Evolutionary conservation across 1,284 basidiomycete genomes (phyloP), one percentile per base, ranked within the genome.

Genomic region (Pyrrhoderma lamaoense): DNA sequence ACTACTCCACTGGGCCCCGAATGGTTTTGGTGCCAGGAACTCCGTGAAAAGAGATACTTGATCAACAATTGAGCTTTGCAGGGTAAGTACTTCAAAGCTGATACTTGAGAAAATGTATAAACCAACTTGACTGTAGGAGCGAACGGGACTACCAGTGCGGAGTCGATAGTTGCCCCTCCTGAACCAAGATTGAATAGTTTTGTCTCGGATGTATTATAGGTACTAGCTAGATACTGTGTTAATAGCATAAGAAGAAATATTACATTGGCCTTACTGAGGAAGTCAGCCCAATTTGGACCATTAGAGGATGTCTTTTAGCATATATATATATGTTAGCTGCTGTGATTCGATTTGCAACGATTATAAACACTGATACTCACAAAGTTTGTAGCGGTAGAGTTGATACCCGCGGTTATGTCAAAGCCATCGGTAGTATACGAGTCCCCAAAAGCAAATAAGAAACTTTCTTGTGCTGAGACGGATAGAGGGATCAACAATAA

Each of bases 241-340:
- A 38, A 42, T 40, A 46, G n/a, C 21, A 14, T 4, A 16, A 5
- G 45, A 55, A 37, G 37, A 46, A 19, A 4, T 27, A 49, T 19
- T 49, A 55, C 64, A 60, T 5, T 11, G 11, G 27, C 5, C 27
- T 31, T 57, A 79, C 77, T 67, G 54, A 80, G 67, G 59, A 70
- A 75, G 56, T 76, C 65, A 8, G 79, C 77, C 79, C 79, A 83
- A 61, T 80, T 82, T 1, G 70, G 79, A 14, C 80, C 81, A 61
- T 82, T 80, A 16, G 78, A 79, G 9, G 77, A 78, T 19, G 76
- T 77, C 78, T 75, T 44, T 3, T 36, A 16, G 18, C 38, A 14
- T 48, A 39, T 34, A 18, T 34, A 43, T 35, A 51, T 39, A 46
- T 53, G 42, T 47, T n/a, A n/a, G n/a, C n/a, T n/a, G n/a, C n/a